phyloP scores from a whole-genome alignment of 257 asterid genomes.

The Nicotiana undulata region DNA sequence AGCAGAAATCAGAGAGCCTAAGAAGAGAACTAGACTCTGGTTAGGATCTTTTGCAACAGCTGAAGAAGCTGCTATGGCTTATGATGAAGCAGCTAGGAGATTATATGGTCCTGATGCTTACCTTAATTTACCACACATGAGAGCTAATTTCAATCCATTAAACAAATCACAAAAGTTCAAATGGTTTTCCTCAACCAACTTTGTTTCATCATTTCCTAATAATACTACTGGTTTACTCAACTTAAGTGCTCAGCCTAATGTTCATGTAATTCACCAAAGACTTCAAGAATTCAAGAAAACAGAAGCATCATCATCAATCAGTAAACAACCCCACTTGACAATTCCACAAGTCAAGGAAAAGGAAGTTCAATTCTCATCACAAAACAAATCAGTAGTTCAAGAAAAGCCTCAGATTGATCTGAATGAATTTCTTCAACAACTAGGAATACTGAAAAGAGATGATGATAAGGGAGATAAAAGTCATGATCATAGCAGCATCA shows the following conservation, averaged over 20 bases:
- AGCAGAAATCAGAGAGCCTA: conserved; percentile 90
- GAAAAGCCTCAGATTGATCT: conserved; percentile 92
- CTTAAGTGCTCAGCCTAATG: conserved; percentile 78
- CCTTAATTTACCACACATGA: conserved; percentile 81
- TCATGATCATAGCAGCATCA: conserved; percentile 8
- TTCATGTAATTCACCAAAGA: conserved; percentile 80
- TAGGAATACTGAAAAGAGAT: conserved; percentile 63
- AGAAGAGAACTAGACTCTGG: conserved; percentile 87
- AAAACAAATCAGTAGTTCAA: conserved; percentile 20
- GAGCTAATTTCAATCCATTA: conserved; percentile 72
- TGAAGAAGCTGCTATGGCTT: conserved; percentile 97
- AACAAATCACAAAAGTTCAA: conserved; percentile 85
- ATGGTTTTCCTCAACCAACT: conserved; percentile 64
- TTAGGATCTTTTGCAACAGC: conserved; percentile 90
- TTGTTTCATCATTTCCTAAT: conserved; percentile 35
- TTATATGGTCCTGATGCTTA: conserved; percentile 87
- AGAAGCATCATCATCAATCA: conserved; percentile 43
- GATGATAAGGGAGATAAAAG: conserved; percentile 21
- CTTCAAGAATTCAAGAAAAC: conserved; percentile 79
- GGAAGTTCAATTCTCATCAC: conserved; percentile 25
- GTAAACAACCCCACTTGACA: conserved; percentile 21
- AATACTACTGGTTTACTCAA: conserved; percentile 58
- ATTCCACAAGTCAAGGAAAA: conserved; percentile 20
- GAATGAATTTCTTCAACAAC: conserved; percentile 80
- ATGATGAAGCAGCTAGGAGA: conserved; percentile 91